phyloP scores from a whole-genome alignment of 192 early-diverging fungal species.

The Mortierella hygrophila region DNA sequence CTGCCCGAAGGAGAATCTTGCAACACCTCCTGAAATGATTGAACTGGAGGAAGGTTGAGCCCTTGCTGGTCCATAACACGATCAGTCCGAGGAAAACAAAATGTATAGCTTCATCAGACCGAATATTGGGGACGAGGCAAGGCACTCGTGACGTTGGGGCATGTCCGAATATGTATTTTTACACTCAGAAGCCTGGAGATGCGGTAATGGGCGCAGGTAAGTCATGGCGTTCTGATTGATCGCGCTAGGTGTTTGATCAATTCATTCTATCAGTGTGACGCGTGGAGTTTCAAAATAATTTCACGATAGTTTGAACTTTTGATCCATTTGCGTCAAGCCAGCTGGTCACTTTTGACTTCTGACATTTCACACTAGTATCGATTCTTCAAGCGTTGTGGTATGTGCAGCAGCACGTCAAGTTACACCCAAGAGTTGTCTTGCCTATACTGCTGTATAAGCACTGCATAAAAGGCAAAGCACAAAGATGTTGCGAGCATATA shows the following conservation, averaged over 20 bases:
- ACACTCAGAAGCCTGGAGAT: neutral
- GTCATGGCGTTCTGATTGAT: neutral
- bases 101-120: neutral
- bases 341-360: no score
- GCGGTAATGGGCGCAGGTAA: neutral
- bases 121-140: neutral
- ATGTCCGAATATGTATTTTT: neutral
- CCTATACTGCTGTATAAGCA: no score
- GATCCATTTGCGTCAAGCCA: neutral
- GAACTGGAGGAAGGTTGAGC: neutral
- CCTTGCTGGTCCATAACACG: slow-evolving; percentile 4
- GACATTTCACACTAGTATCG: no score
- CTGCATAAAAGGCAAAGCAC: no score
- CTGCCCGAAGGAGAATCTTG: no score
- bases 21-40: neutral
- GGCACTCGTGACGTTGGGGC: neutral
- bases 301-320: neutral
- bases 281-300: neutral
- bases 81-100: neutral
- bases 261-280: neutral
- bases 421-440: no score
- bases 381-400: no score
- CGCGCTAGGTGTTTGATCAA: neutral
- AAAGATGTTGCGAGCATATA: no score
- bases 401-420: no score